Conservation (phyloP, 768 basidiomycete genomes). For the Scleroderma citrinum region DNA sequence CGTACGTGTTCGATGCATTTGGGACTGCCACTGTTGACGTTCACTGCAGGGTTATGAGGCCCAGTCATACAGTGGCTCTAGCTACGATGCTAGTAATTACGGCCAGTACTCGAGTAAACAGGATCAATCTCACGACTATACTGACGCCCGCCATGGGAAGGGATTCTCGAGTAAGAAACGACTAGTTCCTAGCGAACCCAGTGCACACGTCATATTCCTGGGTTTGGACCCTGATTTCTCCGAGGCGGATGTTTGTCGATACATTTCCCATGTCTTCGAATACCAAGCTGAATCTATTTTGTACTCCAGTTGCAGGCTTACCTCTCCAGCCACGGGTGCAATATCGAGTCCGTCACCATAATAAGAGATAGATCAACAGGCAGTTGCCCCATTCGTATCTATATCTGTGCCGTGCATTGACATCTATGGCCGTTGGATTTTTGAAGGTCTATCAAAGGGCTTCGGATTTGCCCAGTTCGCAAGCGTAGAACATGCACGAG, state of each 20-base stretch:
- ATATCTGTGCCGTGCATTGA: conserved; percentile 65
- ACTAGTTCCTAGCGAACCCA: conserved; percentile 76
- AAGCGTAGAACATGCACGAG: conserved; percentile 77
- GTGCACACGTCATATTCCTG: conserved; percentile 92
- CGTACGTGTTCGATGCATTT: conserved; percentile 36
- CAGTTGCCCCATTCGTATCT: conserved; percentile 80
- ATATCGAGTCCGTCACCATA: conserved; percentile 85
- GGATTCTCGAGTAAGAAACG: conserved; percentile 62
- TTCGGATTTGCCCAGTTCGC: conserved; percentile 97
- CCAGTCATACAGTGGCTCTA: conserved; percentile 44
- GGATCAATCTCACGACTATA: conserved; percentile 39
- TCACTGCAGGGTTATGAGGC: conserved; percentile 47
- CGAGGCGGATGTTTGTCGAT: conserved; percentile 81
- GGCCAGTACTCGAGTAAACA: conserved; percentile 27
- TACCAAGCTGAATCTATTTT: conserved; percentile 32
- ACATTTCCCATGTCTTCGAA: conserved; percentile 29
- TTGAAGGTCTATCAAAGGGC: conserved; percentile 87
- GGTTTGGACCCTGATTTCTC: conserved; percentile 89
- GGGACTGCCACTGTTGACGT: conserved; percentile 4
- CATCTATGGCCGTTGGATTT: conserved; percentile 60
- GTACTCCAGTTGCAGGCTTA: conserved; percentile 68
- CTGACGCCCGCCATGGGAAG: conserved; percentile 43
- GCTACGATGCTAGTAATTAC: too few relatives aligned
- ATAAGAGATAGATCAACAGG: conserved; percentile 96
- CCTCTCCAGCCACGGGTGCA: conserved; percentile 65